Evolutionary conservation across 1,139 yeast species (phyloP).

Genomic region (Barnettozyma hawaiiensis): DNA sequence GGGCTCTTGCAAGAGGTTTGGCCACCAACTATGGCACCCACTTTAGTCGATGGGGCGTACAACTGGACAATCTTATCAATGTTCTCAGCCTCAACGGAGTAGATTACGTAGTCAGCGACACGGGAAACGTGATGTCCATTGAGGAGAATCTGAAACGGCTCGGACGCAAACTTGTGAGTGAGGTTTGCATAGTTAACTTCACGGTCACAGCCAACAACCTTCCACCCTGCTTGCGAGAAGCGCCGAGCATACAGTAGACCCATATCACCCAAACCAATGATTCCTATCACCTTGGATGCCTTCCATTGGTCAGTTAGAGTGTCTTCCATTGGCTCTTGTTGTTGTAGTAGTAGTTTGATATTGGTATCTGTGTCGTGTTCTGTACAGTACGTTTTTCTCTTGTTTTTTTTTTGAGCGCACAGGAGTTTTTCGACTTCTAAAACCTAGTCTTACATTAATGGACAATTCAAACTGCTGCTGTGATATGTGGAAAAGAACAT

Average conservation of each 20-base stretch:
- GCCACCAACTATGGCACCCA: conserved; percentile 93
- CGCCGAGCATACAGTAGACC: conserved; percentile 79
- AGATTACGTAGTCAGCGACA: conserved; percentile 71
- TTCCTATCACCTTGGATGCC: conserved; percentile 58
- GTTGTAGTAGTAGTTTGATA: no score
- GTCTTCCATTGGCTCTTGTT: neutral
- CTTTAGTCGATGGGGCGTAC: conserved; percentile 85
- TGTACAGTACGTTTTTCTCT: neutral
- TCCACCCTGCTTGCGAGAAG: conserved; percentile 83
- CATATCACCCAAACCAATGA: conserved; percentile 97
- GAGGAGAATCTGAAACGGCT: conserved; percentile 47
- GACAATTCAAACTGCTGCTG: no score
- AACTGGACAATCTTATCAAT: conserved; percentile 61
- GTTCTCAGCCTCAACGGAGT: conserved; percentile 86
- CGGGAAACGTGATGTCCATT: conserved; percentile 87
- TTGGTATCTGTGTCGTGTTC: neutral
- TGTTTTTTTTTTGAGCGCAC: no score
- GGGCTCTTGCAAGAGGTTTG: conserved; percentile 94
- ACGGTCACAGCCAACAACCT: conserved; percentile 83
- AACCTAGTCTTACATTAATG: no score
- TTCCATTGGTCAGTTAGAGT: neutral
- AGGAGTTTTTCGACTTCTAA: no score
- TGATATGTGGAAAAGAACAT: no score
- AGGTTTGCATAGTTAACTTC: conserved; percentile 57
- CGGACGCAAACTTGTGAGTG: conserved; percentile 36